These are phyloP conservation scores for Echinochloa phyllopogon DNA, from an alignment of 176 grass and related monocot species.

Conservation along the genomic window DNA sequence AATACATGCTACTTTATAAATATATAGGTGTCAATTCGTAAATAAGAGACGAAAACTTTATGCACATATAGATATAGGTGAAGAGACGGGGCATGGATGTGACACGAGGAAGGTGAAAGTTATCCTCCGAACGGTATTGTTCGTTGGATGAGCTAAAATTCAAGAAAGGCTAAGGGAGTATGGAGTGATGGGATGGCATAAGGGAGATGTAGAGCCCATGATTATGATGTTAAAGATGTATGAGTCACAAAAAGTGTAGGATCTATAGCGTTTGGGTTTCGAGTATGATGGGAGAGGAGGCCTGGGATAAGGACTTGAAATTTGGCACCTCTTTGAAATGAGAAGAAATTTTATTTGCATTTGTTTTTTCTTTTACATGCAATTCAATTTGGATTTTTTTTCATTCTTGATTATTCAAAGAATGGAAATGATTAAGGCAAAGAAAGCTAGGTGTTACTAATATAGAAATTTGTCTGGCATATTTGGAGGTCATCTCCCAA, in stretches of 20 bases:
- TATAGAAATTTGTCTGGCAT: neutral
- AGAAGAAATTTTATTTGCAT: neutral
- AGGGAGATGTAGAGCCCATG: neutral
- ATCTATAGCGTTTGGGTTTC: neutral
- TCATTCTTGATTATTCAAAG: neutral
- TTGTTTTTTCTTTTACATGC: neutral
- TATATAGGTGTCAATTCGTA: neutral
- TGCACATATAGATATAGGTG: neutral
- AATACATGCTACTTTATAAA: neutral
- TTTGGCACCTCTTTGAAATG: neutral
- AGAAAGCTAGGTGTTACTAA: neutral
- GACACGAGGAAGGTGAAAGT: neutral
- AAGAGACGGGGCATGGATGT: neutral
- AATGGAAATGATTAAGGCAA: neutral
- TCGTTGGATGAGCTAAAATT: neutral
- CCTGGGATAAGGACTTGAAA: too few species aligned
- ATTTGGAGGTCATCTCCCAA: neutral
- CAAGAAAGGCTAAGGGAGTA: neutral
- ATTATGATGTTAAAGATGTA: neutral
- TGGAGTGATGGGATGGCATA: neutral
- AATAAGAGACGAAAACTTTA: neutral
- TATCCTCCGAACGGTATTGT: neutral
- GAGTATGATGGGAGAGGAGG: neutral
- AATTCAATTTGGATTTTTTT: neutral
- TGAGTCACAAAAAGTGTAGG: fast-evolving